phyloP scores from a whole-genome alignment of 2,329 filamentous ascomycete genomes.

The Anisogramma anomala region DNA sequence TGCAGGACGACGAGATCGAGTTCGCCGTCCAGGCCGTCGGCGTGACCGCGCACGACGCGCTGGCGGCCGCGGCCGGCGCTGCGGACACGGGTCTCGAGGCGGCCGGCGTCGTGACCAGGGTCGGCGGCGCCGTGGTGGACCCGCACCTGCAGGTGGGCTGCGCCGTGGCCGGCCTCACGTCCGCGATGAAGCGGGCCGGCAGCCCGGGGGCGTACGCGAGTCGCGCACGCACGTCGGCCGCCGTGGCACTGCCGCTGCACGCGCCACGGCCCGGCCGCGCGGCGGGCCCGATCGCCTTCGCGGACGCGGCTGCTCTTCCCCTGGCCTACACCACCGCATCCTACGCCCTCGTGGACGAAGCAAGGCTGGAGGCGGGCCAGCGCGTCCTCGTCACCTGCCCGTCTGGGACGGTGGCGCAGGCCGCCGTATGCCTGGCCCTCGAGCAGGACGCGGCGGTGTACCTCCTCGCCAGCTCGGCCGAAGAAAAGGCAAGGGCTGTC shows the following conservation, averaged over 20 bases:
- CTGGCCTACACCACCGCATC: conserved; percentile 31
- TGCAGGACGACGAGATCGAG: conserved; percentile 21
- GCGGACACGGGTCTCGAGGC: conserved; percentile 27
- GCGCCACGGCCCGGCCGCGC: neutral
- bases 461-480: conserved; percentile 28
- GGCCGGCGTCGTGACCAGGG: conserved; percentile 24
- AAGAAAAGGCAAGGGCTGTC: conserved; percentile 30
- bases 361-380: conserved; percentile 27
- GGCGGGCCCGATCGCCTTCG: conserved; percentile 18
- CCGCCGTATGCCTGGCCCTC: conserved; percentile 28
- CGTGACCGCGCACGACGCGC: conserved; percentile 19
- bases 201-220: conserved; percentile 23
- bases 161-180: conserved; percentile 25
- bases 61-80: neutral
- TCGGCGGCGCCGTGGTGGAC: conserved; percentile 17
- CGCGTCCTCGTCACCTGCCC: conserved; percentile 30
- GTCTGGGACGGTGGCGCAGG: conserved; percentile 28
- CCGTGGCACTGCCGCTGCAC: conserved; percentile 25
- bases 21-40: conserved; percentile 24
- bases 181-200: conserved; percentile 1
- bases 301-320: conserved; percentile 29
- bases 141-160: conserved; percentile 23
- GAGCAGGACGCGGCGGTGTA: conserved; percentile 30
- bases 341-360: conserved; percentile 28
- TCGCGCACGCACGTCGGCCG: conserved; percentile 22